Base-by-base conservation (phyloP, 2,329 filamentous ascomycete species). In the Rachicladosporium sp. region DNA sequence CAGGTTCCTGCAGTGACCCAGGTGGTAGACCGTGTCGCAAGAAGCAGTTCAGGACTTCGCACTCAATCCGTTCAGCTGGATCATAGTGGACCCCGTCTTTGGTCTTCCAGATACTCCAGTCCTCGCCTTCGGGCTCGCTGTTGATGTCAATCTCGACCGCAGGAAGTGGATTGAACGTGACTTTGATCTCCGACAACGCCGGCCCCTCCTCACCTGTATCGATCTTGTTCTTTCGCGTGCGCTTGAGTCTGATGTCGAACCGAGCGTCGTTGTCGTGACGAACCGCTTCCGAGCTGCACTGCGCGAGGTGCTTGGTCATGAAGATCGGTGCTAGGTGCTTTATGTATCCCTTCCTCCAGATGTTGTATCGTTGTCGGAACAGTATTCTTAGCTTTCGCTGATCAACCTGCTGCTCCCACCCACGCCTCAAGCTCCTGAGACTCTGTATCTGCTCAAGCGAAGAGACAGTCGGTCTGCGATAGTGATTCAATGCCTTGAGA, bases 241-340 rank as follows among this genome's bases (percentile, higher is more conserved):
- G 58, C 9, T 50, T 52, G 4, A 64, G 23, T 29, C 50, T 46
- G 27, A 66, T 55, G 0, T 46, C 43, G 35, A 56, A 59, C 0
- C 50, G 35, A 4, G 55, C 35, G 27, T 54, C 53, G 23, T 48
- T 44, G 8, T 39, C 12, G n/a, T 40, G 35, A 5, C 29, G 15
- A 11, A 47, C 46, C 4, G 46, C 47, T 1, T 48, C 40, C 1
- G 42, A 38, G 23, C 7, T 27, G 29, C 45, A 41, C 1, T 42
- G 34, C 2, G 58, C 42, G 4, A 51, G 44, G 11, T 43, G 39
- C 29, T 49, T 50, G 2, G 52, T 51, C 10, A 67, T 51, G 4
- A 66, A 50, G 0, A 64, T 43, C 1, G 62, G 59, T 0, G 49
- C 54, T 10, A 67, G 44, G 44, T 62, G 58, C 21, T 60, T 59